Base-by-base conservation (phyloP, 2,329 filamentous ascomycete species). In the Neofusicoccum sp. region DNA sequence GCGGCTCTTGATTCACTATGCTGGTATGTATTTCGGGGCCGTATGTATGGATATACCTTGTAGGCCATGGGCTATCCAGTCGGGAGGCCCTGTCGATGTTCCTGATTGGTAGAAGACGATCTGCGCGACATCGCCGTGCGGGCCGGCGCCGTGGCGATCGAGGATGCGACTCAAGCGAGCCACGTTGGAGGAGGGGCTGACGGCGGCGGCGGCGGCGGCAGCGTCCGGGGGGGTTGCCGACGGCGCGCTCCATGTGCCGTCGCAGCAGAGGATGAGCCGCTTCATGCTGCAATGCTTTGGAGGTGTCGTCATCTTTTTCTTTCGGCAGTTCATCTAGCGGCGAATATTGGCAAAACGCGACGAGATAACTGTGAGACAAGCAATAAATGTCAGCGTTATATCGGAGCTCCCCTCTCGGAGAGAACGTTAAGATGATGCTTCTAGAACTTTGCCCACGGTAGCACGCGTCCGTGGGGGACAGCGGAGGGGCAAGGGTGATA, bases 21-120 rank as follows among this genome's bases (percentile, higher is more conserved):
- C 20, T 20, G 20, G 20, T 20, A 20, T 20, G 20, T 20, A 20
- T 20, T 20, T 20, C 20, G 20, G 20, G 20, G 20, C 20, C 20
- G 1, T 20, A 20, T 20, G 20, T 20, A 20, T 20, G 20, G 20
- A 20, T 20, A 20, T 20, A 20, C 20, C 20, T 20, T 20, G 20
- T 20, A 20, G 20, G 20, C 20, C 20, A 20, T 20, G 20, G 20
- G 20, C 20, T 20, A 20, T 20, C 20, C 20, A 20, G 20, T 20
- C 20, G 20, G 20, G 2, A 20, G 20, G 20, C 20, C 20, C 20
- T 3, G 73, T 75, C 3, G 79, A 79, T 5, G 82, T 71, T 9
- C 80, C 80, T 58, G 73, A 75, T 44, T 81, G 78, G 64, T 83
- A 83, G 64, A 79, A 80, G 4, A 80, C 76, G 31, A 83, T 75